These are phyloP conservation scores for Phlyctochytrium bullatum DNA, from an alignment of 192 early-diverging fungal species.

Conservation along the genomic window DNA sequence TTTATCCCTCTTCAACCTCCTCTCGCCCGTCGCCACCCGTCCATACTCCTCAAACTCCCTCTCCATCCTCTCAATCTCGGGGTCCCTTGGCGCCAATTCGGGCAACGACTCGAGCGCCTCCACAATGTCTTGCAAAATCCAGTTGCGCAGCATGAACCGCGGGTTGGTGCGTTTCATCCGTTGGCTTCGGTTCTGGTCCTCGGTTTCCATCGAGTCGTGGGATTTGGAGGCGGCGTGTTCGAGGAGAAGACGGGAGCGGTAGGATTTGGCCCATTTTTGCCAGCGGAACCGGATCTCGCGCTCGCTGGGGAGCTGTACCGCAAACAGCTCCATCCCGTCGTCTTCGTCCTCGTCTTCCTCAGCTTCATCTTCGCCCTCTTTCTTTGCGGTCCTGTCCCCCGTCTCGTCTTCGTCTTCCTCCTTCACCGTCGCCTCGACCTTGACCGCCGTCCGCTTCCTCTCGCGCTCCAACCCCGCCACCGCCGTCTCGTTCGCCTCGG, in stretches of 20 bases:
- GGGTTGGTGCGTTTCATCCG: conserved; percentile 74
- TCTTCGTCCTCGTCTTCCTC: conserved; percentile 14
- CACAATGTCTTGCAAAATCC: conserved; percentile 64
- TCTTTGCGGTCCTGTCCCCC: background rate
- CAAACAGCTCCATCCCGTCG: background rate
- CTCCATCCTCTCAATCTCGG: conserved; percentile 17
- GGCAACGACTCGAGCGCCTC: conserved; percentile 32
- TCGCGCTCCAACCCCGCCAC: background rate
- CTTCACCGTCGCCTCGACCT: background rate
- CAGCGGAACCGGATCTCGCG: conserved; percentile 27
- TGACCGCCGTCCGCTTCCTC: background rate
- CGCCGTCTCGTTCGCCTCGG: background rate
- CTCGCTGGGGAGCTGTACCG: conserved; percentile 28
- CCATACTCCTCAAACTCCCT: conserved; percentile 16
- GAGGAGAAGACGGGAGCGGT: conserved; percentile 53
- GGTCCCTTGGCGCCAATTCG: conserved; percentile 14
- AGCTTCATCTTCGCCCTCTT: conserved; percentile 9
- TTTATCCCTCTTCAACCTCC: background rate
- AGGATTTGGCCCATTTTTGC: conserved; percentile 55
- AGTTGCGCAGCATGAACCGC: conserved; percentile 73
- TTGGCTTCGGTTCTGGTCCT: conserved; percentile 34
- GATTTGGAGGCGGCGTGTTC: conserved; percentile 26
- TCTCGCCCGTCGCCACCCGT: background rate
- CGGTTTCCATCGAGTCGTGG: conserved; percentile 1
- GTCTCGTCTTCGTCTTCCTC: conserved; percentile 8